Base-by-base conservation (phyloP, 805 yeast species). In the Saturnispora gosingensis region DNA sequence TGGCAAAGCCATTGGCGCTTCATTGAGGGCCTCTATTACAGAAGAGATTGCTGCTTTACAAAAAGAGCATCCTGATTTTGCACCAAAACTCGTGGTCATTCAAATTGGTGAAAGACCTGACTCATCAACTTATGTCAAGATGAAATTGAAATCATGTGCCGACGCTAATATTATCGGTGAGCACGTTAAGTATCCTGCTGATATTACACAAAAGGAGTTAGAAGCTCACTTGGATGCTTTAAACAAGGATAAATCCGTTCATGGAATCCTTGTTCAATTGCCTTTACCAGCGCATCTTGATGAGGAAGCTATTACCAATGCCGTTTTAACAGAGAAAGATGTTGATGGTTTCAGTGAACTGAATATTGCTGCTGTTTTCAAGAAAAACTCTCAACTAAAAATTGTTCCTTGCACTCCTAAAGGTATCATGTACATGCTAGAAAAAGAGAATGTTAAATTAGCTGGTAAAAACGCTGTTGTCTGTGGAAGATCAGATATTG, bases 331-430 rank as follows among this genome's bases (percentile, higher is more conserved):
- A 15, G 81, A 77, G 43, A 91, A 91, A 71, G 99, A 91, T 62
- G 96, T 93, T 45, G 99, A 91, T 67, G 99, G 99, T 2, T 93
- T 91, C 62, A 93, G 90, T 43, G 81, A 89, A 51, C 76, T 74
- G 61, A 93, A 93, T 67, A 82, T 88, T 52, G 98, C 97, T 54
- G 97, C 91, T 64, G 76, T 91, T 53, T 80, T 90, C 59, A 88
- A 89, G 69, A 81, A 86, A 58, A 88, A 88, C 49, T 97, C 97
- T 22, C 65, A 72, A 36, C 96, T 97, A 32, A 69, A 72, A 54
- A 90, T 88, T 68, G 75, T 83, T 57, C 98, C 99, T 35, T 91
- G 98, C 72, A 91, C 99, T 28, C 99, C 99, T 51, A 82, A 83
- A 69, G 99, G 99, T 53, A 80, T 89, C 61, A 83, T 91, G 73